These are phyloP conservation scores for Chaetomium fimeti DNA, from an alignment of 495 filamentous ascomycete species.

Conservation along the genomic window DNA sequence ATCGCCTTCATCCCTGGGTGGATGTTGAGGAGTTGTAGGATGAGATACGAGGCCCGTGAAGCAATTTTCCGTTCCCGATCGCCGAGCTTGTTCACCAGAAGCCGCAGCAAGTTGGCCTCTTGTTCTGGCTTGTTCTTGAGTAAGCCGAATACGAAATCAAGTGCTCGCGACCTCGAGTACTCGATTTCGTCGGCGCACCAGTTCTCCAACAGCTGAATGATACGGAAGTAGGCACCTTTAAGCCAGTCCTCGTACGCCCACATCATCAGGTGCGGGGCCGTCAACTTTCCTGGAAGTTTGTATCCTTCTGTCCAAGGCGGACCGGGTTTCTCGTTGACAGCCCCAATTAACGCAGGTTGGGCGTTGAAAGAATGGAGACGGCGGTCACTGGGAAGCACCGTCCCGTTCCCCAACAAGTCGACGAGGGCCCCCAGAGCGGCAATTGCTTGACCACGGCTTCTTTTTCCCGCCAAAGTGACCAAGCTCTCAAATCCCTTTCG, in stretches of 20 bases:
- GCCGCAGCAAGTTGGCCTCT: conserved; percentile 85
- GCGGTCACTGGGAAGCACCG: conserved; percentile 76
- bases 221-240: conserved; percentile 85
- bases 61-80: conserved; percentile 92
- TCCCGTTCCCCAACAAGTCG: conserved; percentile 86
- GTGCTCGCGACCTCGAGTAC: conserved; percentile 77
- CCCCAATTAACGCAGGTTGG: conserved; percentile 70
- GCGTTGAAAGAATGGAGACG: conserved; percentile 75
- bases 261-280: conserved; percentile 71
- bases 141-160: conserved; percentile 85
- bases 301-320: conserved; percentile 64
- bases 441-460: conserved; percentile 90
- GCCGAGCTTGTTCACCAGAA: conserved; percentile 93
- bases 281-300: conserved; percentile 64
- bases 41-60: conserved; percentile 83
- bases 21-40: conserved; percentile 81
- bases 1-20: conserved; percentile 92
- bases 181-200: conserved; percentile 95
- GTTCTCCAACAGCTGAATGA: conserved; percentile 81
- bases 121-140: conserved; percentile 96
- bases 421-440: conserved; percentile 87
- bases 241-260: conserved; percentile 97
- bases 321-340: conserved; percentile 56
- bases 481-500: conserved; percentile 82
- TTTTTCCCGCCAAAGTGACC: conserved; percentile 76